Conservation (phyloP, 108 stramenopile species). For the Asterionellopsis glacialis region DNA sequence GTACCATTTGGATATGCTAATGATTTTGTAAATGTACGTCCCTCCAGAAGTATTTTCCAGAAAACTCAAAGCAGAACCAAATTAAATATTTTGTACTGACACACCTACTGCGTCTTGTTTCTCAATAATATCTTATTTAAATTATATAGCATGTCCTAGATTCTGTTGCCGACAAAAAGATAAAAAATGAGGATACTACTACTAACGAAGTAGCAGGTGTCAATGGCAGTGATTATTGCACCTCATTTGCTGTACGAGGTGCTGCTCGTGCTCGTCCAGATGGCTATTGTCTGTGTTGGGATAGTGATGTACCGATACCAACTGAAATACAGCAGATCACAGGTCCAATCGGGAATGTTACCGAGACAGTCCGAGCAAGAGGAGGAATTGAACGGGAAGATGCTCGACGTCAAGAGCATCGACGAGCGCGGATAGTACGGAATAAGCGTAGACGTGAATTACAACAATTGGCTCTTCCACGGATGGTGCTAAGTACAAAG, state of each 20-base stretch:
- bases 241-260: constrained; percentile 73
- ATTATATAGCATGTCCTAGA: constrained; percentile 29
- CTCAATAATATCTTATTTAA: too few relatives aligned
- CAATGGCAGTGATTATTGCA: constrained; percentile 10
- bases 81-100: too few relatives aligned
- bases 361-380: neutral
- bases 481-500: constrained; percentile 11
- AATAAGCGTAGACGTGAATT: constrained; percentile 17
- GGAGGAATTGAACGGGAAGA: neutral
- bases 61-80: too few relatives aligned
- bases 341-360: neutral
- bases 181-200: neutral
- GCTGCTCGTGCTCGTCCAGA: constrained; percentile 70
- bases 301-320: constrained; percentile 17
- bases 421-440: neutral
- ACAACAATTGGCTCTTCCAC: constrained; percentile 32
- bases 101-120: too few relatives aligned
- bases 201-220: neutral
- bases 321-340: neutral
- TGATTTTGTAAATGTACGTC: constrained; percentile 17
- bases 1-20: constrained; percentile 63
- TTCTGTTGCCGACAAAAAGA: constrained; percentile 1
- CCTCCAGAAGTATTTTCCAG: too few relatives aligned
- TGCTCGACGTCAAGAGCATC: constrained; percentile 1
- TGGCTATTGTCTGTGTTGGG: constrained; percentile 73